phyloP scores from a whole-genome alignment of 345 rosid genomes.

The Trapa incisa region DNA sequence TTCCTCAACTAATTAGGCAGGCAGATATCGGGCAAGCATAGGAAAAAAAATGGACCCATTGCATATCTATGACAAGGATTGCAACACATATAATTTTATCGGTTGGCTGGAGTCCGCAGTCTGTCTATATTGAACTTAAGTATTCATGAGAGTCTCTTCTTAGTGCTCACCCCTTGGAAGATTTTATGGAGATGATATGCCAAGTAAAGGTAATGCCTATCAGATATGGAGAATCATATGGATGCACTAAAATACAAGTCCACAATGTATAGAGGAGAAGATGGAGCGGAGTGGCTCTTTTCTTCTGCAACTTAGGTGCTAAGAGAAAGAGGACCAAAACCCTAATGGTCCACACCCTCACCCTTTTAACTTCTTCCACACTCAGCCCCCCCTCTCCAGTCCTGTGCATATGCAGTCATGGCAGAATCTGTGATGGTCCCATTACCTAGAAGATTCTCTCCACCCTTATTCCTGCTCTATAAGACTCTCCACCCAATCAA shows the following conservation, averaged over 20 bases:
- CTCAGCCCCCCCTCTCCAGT: not conserved
- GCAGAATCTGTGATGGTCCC: not conserved
- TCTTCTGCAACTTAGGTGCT: not conserved
- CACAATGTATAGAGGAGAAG: not conserved
- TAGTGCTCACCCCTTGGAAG: no score
- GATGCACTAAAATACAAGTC: no score
- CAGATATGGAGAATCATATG: no score
- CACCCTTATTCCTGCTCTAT: not conserved
- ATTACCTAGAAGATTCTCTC: not conserved
- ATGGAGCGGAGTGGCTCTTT: not conserved
- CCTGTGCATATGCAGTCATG: not conserved
- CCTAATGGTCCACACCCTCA: constrained; percentile 1
- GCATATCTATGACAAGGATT: not conserved
- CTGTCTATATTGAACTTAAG: no score
- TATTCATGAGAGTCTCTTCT: no score
- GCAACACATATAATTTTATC: no score
- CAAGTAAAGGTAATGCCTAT: no score
- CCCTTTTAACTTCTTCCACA: not conserved
- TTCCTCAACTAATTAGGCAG: not conserved
- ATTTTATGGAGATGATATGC: no score
- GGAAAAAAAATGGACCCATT: not conserved
- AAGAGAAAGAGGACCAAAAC: not conserved
- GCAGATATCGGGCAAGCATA: not conserved
- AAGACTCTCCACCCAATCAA: no score
- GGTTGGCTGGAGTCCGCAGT: no score